Base-by-base conservation (phyloP, 805 yeast genomes). In the Komagataella ulmi region DNA sequence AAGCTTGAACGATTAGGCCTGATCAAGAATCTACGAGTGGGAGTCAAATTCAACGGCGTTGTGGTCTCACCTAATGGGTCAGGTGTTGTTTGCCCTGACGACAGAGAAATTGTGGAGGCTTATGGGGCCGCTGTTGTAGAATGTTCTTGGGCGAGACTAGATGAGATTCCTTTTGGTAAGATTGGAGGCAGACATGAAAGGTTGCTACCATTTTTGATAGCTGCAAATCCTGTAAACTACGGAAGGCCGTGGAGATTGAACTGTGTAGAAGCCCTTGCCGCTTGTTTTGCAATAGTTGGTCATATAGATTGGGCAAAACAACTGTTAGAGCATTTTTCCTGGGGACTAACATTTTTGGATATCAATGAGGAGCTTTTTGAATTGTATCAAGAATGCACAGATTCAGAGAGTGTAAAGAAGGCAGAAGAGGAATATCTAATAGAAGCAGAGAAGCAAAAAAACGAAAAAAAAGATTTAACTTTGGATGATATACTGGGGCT, bases 71-170 rank as follows among this genome's bases (percentile, higher is more conserved):
- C 99, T 0, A 89, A 88, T 61, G 99, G 97, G 12, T 84, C 82
- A 60, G 75, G 79, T 6, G 90, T 88, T 1, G 96, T 93, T 1
- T 88, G 96, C 64, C 98, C 98, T 0, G 74, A 85, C 57, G 99
- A 93, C 64, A 62, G 67, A 45, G 85, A 79, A 48, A 74, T 88
- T 10, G 96, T 89, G 0, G 95, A 85, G 59, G 73, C 73, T 24
- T 63, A 72, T 45, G 99, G 99, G 44, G 93, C 89, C n/a, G 96
- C 99, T 0, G 99, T 93, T 7, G 98, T 93, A 2, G 99, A 93
- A 64, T 91, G 98, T 67, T 88, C 97, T 1, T 93, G 99, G 99
- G 99, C 99, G 0, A 72, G 98, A 52, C 65, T 93, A n/a, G 96
- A 89, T 52, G 99, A 93, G 65, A 81, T 93, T n/a, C 99, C 99